phyloP scores from a whole-genome alignment of 1,139 yeast genomes.

The Yarrowia galli region DNA sequence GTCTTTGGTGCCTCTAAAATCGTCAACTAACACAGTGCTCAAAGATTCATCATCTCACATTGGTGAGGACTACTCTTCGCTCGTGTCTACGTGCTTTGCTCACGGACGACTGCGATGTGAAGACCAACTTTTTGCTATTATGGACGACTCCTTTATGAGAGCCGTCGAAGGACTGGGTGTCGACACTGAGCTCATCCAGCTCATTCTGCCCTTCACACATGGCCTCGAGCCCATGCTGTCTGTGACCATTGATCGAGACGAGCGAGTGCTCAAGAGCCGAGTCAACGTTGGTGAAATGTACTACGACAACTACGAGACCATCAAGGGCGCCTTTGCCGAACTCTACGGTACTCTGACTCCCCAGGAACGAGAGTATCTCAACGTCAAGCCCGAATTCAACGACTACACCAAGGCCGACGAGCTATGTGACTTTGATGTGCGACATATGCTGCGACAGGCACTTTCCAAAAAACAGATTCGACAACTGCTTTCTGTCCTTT shows the following conservation, averaged over 20 bases:
- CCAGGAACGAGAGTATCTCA: slow-evolving; percentile 25
- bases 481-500: slow-evolving; percentile 49
- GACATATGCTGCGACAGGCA: slow-evolving; percentile 23
- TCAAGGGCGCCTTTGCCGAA: slow-evolving; percentile 34
- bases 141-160: slow-evolving; percentile 26
- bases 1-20: too few relatives aligned
- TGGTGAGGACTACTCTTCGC: slow-evolving; percentile 21
- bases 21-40: slow-evolving; percentile 27
- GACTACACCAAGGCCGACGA: slow-evolving; percentile 26
- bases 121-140: slow-evolving; percentile 21
- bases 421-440: slow-evolving; percentile 28
- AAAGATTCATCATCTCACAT: slow-evolving; percentile 32
- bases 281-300: slow-evolving; percentile 33
- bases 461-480: slow-evolving; percentile 33
- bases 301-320: slow-evolving; percentile 33
- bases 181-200: slow-evolving; percentile 21
- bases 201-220: slow-evolving; percentile 17
- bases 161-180: slow-evolving; percentile 16
- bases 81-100: slow-evolving; percentile 17
- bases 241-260: slow-evolving; percentile 31
- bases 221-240: slow-evolving; percentile 33
- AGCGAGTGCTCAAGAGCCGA: slow-evolving; percentile 21
- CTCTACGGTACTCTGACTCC: slow-evolving; percentile 28
- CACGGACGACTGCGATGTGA: slow-evolving; percentile 32
- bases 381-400: slow-evolving; percentile 20